Evolutionary conservation across 1,284 basidiomycete genomes (phyloP), one percentile per base, ranked within the genome.

Genomic region (Rhodotorula sp.): DNA sequence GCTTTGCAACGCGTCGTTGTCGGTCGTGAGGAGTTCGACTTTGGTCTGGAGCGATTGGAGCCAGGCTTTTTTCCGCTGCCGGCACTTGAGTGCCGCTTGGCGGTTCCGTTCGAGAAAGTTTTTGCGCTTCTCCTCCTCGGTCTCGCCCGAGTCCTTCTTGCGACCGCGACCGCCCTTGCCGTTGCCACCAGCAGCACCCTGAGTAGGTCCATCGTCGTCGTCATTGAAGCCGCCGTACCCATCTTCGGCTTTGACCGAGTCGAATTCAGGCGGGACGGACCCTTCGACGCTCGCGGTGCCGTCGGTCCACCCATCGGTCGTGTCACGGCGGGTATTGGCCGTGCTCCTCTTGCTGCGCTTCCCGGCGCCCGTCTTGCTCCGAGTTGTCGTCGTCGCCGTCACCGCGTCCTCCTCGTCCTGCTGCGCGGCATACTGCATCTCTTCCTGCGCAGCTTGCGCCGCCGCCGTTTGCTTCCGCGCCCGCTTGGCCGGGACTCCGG

Each of bases 51-150:
- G 84, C 75, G 93, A 90, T 33, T 88, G 86, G 37, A 98, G 86
- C 95, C 96, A 99, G 10, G 93, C 93, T 82, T 99, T 99, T 82
- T 99, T 99, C 67, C 95, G 89, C 80, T 99, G 95, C 53, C 95
- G 91, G 82, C 96, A 99, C 83, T 99, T 99, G 78, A 98, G 87
- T 6, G 95, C 95, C 69, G 95, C 95, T 85, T 96, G 94, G 78
- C 94, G 85, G 80, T 96, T 97, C 71, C 94, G 85, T 81, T 96
- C 94, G 68, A 97, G 82, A 81, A 96, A 96, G 82, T 95, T 97
- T 81, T 87, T 88, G 56, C 94, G 85, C 82, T 96, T 96, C 79
- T 96, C 94, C 81, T 96, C 94, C 79, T 96, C 94, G 0, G 93
- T 96, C 84, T 95, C 93, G 89, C 91, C 81, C 88, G 91, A 71